These are phyloP conservation scores for Rhynchospora breviuscula DNA, from an alignment of 176 grass and related monocot species.

Conservation along the genomic window DNA sequence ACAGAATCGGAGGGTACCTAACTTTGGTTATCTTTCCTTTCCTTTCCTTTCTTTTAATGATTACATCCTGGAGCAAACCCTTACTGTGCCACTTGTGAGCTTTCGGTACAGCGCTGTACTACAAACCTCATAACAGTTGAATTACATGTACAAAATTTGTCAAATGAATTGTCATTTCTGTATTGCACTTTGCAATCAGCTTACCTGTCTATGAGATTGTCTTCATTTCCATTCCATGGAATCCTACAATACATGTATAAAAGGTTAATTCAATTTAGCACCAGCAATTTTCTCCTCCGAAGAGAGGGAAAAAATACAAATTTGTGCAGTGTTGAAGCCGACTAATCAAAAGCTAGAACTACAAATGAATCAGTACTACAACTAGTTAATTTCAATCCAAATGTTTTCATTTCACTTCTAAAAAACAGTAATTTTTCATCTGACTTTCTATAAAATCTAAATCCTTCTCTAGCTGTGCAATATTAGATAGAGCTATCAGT, in stretches of 20 bases:
- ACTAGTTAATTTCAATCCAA: background rate
- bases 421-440: background rate
- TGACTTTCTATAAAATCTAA: background rate
- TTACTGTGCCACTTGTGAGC: background rate
- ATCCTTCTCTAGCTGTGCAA: background rate
- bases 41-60: too few species aligned
- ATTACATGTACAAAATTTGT: background rate
- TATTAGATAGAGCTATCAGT: background rate
- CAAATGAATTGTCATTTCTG: background rate
- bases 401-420: background rate
- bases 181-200: background rate
- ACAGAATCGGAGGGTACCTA: too few species aligned
- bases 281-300: background rate
- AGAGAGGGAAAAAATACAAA: background rate
- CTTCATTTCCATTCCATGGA: conserved; percentile 94
- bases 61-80: too few species aligned
- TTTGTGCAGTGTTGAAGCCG: background rate
- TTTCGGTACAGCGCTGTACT: background rate
- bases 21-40: too few species aligned
- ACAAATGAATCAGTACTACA: background rate
- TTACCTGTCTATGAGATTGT: conserved; percentile 95
- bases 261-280: conserved; percentile 5
- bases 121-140: background rate
- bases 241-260: conserved; percentile 47
- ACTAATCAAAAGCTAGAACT: background rate